Percentiles rank a stretch among this genome's conserved stretches.
Evolutionary conservation across 805 yeast species (phyloP).

Genomic region (Barnettozyma salicaria): DNA sequence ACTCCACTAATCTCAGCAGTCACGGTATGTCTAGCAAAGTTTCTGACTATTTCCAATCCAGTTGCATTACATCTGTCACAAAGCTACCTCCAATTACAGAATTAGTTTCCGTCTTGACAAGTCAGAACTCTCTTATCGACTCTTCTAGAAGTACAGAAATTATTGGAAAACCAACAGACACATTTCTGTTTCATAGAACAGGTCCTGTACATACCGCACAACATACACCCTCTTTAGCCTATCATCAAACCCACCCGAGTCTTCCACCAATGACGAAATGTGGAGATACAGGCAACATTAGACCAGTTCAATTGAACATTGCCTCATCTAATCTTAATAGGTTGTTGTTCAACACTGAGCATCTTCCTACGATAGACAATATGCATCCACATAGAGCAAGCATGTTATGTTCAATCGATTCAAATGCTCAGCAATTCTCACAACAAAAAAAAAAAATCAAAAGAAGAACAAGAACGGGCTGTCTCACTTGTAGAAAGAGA

Average conservation of each 20-base stretch:
- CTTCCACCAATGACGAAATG: neutral
- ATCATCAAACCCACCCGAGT: neutral
- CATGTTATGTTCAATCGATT: neutral
- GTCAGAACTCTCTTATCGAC: neutral
- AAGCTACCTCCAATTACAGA: conserved; percentile 13
- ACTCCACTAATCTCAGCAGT: too few relatives aligned
- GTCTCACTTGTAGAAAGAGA: conserved; percentile 24
- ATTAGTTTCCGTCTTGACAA: conserved; percentile 5
- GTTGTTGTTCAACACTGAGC: too few relatives aligned
- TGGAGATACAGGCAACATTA: too few relatives aligned
- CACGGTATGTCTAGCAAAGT: too few relatives aligned
- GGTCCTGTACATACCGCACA: too few relatives aligned
- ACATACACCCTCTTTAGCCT: neutral
- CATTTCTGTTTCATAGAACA: too few relatives aligned
- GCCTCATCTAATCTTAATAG: too few relatives aligned
- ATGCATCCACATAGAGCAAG: too few relatives aligned
- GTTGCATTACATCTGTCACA: neutral
- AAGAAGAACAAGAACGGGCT: conserved; percentile 21
- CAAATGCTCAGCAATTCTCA: neutral
- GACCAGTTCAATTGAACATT: too few relatives aligned
- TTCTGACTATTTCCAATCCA: too few relatives aligned
- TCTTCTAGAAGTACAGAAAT: neutral
- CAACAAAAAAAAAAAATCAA: conserved; percentile 12
- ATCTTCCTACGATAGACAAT: too few relatives aligned
- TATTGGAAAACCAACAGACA: too few relatives aligned